Base-by-base conservation (phyloP, 2,329 filamentous ascomycete genomes). In the Shiraia sp. region DNA sequence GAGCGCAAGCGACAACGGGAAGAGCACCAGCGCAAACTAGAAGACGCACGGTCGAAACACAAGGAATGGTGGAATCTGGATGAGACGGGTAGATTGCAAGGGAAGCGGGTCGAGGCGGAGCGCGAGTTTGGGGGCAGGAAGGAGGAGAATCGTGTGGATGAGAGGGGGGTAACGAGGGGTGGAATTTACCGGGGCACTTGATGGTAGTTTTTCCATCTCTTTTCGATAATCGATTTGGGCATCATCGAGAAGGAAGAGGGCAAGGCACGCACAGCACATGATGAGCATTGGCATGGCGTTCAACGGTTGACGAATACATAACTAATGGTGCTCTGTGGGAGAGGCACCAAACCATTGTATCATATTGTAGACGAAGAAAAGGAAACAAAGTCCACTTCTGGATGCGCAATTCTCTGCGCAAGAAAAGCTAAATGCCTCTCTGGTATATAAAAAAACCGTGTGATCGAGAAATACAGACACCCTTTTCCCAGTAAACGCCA, bases 1-100 rank as follows among this genome's bases (percentile, higher is more conserved):
- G 82, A 90, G 72, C 79, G 91, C 41, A 80, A 83, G 57, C 75
- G 74, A 42, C 82, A 86, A 69, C 75, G 83, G 26, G 85, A 90
- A 69, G 77, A 79, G 49, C 72, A 74, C 48, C 70, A 72, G 59
- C 48, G 62, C 45, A 69, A 70, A 60, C 24, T 60, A 66, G 76
- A 78, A 51, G 74, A 76, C 45, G 74, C 74, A 51, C 53, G 61
- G 46, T 68, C 70, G 57, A 70, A 72, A 49, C 75, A 77, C 55
- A 67, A 70, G 51, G 75, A 78, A 53, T 79, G 75, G 75, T 79
- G 76, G 76, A 74, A 65, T 36, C 36, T 74, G 45, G 71, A 73
- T 48, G 71, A 73, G 43, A 14, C 50, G 7, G 71, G 70, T 14
- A 54, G 55, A 38, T 36, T 57, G 54, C 39, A 55, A 45, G 61